Conservation (phyloP, 257 asterid genomes). For the Solanum ossicruentum region DNA sequence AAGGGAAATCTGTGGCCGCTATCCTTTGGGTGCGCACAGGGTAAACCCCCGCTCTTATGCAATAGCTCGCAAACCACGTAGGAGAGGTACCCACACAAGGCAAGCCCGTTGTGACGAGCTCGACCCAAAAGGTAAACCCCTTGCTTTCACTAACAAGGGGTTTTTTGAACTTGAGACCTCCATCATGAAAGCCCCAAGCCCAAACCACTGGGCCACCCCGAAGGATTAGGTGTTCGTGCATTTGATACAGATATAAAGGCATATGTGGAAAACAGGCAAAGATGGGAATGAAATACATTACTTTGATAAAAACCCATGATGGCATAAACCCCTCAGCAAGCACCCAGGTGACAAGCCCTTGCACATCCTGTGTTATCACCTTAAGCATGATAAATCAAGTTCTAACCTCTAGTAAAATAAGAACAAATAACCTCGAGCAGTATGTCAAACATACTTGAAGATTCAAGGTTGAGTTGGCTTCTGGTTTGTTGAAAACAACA, state of each 20-base stretch:
- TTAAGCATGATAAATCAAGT: background rate
- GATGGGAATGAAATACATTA: slow-evolving; percentile 10
- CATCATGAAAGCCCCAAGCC: too few relatives aligned
- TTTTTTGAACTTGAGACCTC: too few relatives aligned
- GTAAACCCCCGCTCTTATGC: too few relatives aligned
- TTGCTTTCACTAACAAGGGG: too few relatives aligned
- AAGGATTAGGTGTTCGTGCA: background rate
- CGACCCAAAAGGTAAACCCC: too few relatives aligned
- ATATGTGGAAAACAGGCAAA: background rate
- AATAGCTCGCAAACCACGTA: too few relatives aligned
- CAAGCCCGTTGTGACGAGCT: too few relatives aligned
- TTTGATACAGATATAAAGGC: background rate
- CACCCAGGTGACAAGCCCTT: slow-evolving; percentile 94
- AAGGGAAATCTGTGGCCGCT: too few relatives aligned
- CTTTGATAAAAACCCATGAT: slow-evolving; percentile 89
- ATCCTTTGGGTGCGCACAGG: too few relatives aligned
- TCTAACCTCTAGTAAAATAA: background rate
- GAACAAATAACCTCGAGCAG: background rate
- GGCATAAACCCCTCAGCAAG: slow-evolving; percentile 97
- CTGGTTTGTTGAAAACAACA: slow-evolving; percentile 53
- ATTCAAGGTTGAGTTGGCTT: slow-evolving; percentile 57
- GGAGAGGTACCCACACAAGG: too few relatives aligned
- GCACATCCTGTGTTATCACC: slow-evolving; percentile 52
- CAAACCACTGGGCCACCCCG: too few relatives aligned
- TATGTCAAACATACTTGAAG: slow-evolving; percentile 35